Evolutionary conservation across 2,329 filamentous ascomycete genomes (phyloP), one percentile per base, ranked within the genome.

Genomic region (Hymenoscyphus albidus): DNA sequence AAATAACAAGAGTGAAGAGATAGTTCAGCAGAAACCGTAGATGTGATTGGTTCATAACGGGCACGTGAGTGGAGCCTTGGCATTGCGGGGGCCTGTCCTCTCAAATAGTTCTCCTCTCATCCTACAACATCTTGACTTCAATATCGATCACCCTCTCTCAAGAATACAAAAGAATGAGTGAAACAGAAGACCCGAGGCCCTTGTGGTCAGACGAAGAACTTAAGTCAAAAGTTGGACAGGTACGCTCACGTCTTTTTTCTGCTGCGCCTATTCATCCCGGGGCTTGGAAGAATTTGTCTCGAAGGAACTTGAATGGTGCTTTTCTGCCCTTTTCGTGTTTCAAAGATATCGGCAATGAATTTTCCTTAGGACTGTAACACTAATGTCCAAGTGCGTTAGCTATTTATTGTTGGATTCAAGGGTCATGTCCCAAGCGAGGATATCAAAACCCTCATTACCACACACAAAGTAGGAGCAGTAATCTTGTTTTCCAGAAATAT

Each of bases 401-500:
- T 80, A 56, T 80, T 81, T 63, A 77, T 78, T 48, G 77, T 80
- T 65, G 78, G 78, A 27, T 80, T 80, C 51, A 70, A 80, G 64
- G 78, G 77, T 54, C 71, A 75, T 54, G 73, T 72, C 6, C 74
- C 76, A 5, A 79, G 74, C 62, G 70, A 76, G 13, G 76, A 80
- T 63, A 78, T 81, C 67, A 79, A 78, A 66, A 76, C 73, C 7
- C 68, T 80, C 58, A 80, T 80, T 59, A 74, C 71, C 18, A 76
- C 75, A 3, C 76, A 79, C 66, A 77, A 77, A 42, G 66, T 81
- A 38, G 79, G 79, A 18, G 74, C 76, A 0, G 72, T 80, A 58
- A 75, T 81, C 22, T 71, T 80, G 1, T 80, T 80, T 63, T 74
- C 76, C 16, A 73, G 78, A 16, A 80, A 81, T 67, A 72, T 80